phyloP scores from a whole-genome alignment of 495 filamentous ascomycete species.

The Lasiosphaeriaceae sp. region DNA sequence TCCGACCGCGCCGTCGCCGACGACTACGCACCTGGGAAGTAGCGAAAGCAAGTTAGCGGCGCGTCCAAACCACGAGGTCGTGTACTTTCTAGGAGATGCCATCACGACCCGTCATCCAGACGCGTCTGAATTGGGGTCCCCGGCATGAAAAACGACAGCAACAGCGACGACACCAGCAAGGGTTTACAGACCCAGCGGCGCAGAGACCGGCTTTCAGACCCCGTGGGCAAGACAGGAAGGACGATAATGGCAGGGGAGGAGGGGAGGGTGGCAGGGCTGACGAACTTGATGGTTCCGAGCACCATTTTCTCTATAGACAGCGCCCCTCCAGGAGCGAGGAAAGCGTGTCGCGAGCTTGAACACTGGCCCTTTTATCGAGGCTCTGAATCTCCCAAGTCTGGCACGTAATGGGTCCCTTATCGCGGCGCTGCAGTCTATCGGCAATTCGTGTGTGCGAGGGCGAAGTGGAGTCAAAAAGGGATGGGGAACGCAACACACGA shows the following conservation, averaged over 20 bases:
- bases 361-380: conserved; percentile 1
- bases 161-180: not conserved
- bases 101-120: conserved; percentile 8
- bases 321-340: conserved; percentile 25
- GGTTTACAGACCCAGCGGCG: not conserved
- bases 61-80: not conserved
- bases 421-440: conserved; percentile 19
- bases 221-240: not conserved
- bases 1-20: conserved; percentile 97
- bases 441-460: conserved; percentile 24
- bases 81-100: not conserved
- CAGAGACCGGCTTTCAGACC: not conserved
- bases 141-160: not conserved
- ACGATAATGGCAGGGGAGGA: not conserved
- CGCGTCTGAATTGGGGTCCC: conserved; percentile 3
- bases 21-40: conserved; percentile 80
- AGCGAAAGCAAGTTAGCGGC: conserved; percentile 15
- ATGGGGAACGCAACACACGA: conserved; percentile 12
- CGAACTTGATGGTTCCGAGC: conserved; percentile 81
- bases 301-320: conserved; percentile 56
- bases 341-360: conserved; percentile 17
- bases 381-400: conserved; percentile 11
- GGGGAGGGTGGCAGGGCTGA: conserved; percentile 22
- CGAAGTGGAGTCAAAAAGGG: conserved; percentile 25
- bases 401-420: conserved; percentile 24